Base-by-base conservation (phyloP, 2,329 filamentous ascomycete species). In the Alternaria solani region DNA sequence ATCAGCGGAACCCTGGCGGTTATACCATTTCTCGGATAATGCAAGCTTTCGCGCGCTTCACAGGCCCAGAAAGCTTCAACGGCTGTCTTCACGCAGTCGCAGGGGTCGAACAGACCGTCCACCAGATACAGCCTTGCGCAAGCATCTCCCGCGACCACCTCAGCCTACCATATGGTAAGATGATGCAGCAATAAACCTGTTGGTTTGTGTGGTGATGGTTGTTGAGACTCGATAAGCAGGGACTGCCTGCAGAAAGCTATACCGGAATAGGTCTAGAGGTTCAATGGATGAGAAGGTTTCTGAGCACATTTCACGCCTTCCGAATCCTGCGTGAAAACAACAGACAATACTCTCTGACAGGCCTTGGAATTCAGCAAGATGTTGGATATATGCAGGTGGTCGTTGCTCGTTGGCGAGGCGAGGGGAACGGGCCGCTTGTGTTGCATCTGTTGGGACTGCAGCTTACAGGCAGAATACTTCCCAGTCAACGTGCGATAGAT, bases 231-330 rank as follows among this genome's bases (percentile, higher is more conserved):
- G 32, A 43, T 1, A 23, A 48, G 36, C 41, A 48, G 23, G 41
- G 34, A 9, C 34, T 41, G 12, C 46, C 38, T 9, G 54, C 57
- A 59, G 46, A 11, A 8, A 54, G 54, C 66, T 55, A 63, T 62
- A 20, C 67, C 39, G 30, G 30, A 61, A 52, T 18, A 32, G 57
- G 68, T 61, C 55, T 57, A 66, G 44, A 30, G 28, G 56, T 30
- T 36, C 9, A 51, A 57, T 59, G 36, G 36, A 51, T 55, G 57
- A 62, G 55, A 65, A 67, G 66, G 53, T 65, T 57, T 47, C 65
- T 71, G 67, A 67, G 69, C 67, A 58, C 51, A 48, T 66, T 70
- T 51, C 26, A 62, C 54, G 65, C 61, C 59, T 58, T 53, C 30
- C 25, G 43, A 23, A 34, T 32, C 38, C 42, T 48, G 38, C 61